These are phyloP conservation scores for Coemansia sp. DNA, from an alignment of 192 early-diverging fungal species.

Conservation along the genomic window DNA sequence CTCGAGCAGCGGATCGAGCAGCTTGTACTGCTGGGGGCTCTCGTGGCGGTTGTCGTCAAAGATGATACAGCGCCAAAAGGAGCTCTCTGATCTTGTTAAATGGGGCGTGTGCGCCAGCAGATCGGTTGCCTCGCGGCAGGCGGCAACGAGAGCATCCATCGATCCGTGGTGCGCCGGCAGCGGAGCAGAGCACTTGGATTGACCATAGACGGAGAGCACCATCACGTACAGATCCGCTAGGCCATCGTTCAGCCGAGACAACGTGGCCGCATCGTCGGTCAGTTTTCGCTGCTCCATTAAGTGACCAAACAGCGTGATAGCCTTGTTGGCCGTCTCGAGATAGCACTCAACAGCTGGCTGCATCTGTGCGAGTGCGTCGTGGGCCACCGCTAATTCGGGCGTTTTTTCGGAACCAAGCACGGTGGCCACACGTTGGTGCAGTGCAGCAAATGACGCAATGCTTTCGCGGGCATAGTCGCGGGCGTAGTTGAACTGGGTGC, in stretches of 20 bases:
- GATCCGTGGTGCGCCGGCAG: neutral
- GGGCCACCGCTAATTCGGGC: neutral
- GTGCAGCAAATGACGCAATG: conserved; percentile 24
- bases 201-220: conserved; percentile 28
- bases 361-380: conserved; percentile 5
- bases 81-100: conserved; percentile 4
- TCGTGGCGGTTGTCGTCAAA: conserved; percentile 44
- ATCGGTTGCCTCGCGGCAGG: neutral
- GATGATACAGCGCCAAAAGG: conserved; percentile 35
- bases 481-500: conserved; percentile 28
- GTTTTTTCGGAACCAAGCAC: neutral
- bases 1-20: conserved; percentile 47
- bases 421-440: conserved; percentile 3
- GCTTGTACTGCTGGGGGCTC: conserved; percentile 45
- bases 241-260: conserved; percentile 22
- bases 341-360: conserved; percentile 9
- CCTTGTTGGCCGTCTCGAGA: conserved; percentile 20
- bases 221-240: conserved; percentile 35
- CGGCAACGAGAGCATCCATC: neutral
- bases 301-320: conserved; percentile 13
- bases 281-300: conserved; percentile 37
- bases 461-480: conserved; percentile 41
- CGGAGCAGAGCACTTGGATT: conserved; percentile 1
- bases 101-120: neutral
- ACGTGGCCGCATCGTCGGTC: conserved; percentile 3